A percentile compares a stretch with the other conserved stretches of the same genome.
These are phyloP conservation scores for Neonectria ditissima DNA, from an alignment of 2,329 filamentous ascomycete genomes.

Conservation along the genomic window DNA sequence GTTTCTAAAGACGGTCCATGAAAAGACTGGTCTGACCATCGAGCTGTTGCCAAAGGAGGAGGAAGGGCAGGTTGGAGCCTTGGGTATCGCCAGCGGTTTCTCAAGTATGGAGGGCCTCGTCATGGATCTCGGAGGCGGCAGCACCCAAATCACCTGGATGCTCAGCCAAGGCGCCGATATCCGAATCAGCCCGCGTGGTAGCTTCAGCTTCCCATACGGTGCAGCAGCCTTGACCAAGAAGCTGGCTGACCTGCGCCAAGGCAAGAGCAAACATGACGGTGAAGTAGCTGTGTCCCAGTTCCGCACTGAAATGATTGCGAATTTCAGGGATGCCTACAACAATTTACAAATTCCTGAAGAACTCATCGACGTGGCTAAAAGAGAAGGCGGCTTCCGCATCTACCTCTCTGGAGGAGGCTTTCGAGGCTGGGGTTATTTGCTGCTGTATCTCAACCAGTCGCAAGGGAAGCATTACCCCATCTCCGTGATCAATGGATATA, in stretches of 20 bases:
- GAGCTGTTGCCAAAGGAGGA: slow-evolving; percentile 72
- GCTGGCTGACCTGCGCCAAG: slow-evolving; percentile 58
- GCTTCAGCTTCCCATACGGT: slow-evolving; percentile 76
- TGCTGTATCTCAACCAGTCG: slow-evolving; percentile 69
- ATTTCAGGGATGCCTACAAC: slow-evolving; percentile 64
- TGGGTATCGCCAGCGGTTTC: slow-evolving; percentile 75
- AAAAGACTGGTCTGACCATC: slow-evolving; percentile 69
- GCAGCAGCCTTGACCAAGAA: slow-evolving; percentile 73
- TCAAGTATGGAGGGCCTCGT: slow-evolving; percentile 71
- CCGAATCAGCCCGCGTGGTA: slow-evolving; percentile 63
- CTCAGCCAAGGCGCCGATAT: slow-evolving; percentile 62
- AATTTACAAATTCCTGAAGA: slow-evolving; percentile 65
- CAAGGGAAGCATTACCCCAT: slow-evolving; percentile 73
- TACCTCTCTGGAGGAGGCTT: slow-evolving; percentile 79
- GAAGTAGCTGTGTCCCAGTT: slow-evolving; percentile 59
- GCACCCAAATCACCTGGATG: slow-evolving; percentile 78
- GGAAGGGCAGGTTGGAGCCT: slow-evolving; percentile 73
- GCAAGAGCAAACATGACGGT: slow-evolving; percentile 53
- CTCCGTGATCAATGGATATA: slow-evolving; percentile 78
- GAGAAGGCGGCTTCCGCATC: slow-evolving; percentile 64
- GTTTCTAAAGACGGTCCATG: slow-evolving; percentile 57
- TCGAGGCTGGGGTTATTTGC: slow-evolving; percentile 77
- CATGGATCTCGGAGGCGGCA: slow-evolving; percentile 79
- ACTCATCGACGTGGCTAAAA: slow-evolving; percentile 57
- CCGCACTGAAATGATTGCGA: slow-evolving; percentile 62